Percentiles rank a stretch among this genome's conserved stretches.
Conservation (phyloP, 2,329 filamentous ascomycete genomes). For the Chrysosporium keratinophilum region DNA sequence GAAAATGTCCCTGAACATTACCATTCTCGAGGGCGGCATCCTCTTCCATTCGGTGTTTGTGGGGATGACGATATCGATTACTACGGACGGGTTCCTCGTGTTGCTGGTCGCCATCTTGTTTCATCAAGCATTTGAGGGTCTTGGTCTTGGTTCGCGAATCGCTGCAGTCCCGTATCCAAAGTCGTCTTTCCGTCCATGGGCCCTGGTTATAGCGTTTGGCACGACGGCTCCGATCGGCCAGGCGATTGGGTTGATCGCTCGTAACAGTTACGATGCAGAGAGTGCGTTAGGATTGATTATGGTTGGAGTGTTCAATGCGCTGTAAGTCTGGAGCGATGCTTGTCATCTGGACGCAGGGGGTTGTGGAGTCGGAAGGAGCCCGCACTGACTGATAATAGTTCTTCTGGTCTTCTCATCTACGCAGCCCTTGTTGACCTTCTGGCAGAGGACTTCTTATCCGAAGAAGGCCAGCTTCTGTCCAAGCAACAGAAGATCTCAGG, state of each 20-base stretch:
- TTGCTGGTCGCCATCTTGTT: slow-evolving; percentile 57
- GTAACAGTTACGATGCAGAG: slow-evolving; percentile 51
- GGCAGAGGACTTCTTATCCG: slow-evolving; percentile 55
- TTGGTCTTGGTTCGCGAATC: slow-evolving; percentile 63
- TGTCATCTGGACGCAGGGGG: not conserved
- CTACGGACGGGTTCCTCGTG: slow-evolving; percentile 46
- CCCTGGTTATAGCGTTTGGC: slow-evolving; percentile 52
- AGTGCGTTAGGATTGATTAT: slow-evolving; percentile 55
- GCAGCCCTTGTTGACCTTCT: slow-evolving; percentile 54
- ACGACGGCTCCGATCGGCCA: slow-evolving; percentile 56
- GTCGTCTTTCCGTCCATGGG: slow-evolving; percentile 49
- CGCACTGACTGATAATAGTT: slow-evolving; percentile 29
- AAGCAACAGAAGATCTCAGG: slow-evolving; percentile 46
- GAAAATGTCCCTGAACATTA: slow-evolving; percentile 58
- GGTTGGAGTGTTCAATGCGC: slow-evolving; percentile 56
- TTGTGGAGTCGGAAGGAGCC: not conserved
- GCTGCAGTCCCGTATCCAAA: slow-evolving; percentile 53
- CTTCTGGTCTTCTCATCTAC: slow-evolving; percentile 51
- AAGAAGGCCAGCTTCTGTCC: slow-evolving; percentile 44
- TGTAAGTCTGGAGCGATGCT: slow-evolving; percentile 35
- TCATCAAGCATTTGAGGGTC: slow-evolving; percentile 67
- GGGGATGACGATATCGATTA: slow-evolving; percentile 61
- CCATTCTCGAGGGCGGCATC: slow-evolving; percentile 62
- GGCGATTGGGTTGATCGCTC: slow-evolving; percentile 50
- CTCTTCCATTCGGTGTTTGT: slow-evolving; percentile 69